A percentile compares a stretch with the other conserved stretches of the same genome.
Conservation (phyloP, 768 basidiomycete species). For the Termitomyces sp. region DNA sequence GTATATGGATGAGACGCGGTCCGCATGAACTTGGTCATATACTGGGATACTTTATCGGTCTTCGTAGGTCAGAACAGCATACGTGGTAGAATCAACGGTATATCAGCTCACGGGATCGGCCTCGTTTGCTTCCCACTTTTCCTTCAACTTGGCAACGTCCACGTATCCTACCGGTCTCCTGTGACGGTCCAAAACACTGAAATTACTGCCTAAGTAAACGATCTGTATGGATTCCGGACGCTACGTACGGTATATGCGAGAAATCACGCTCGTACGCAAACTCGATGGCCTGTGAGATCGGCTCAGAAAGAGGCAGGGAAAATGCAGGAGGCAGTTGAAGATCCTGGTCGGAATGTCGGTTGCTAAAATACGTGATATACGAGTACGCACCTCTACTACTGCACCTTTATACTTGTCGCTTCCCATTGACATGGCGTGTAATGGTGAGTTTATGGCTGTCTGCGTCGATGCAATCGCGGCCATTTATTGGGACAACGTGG, state of each 20-base stretch:
- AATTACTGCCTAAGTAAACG: neutral
- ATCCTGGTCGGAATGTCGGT: conserved; percentile 38
- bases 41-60: conserved; percentile 65
- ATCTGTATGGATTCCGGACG: neutral
- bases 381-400: conserved; percentile 73
- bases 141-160: conserved; percentile 70
- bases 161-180: conserved; percentile 82
- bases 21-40: conserved; percentile 75
- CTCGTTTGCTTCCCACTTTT: conserved; percentile 69
- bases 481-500: conserved; percentile 3
- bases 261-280: conserved; percentile 93
- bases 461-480: conserved; percentile 8
- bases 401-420: conserved; percentile 77
- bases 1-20: conserved; percentile 62
- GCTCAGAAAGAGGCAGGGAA: conserved; percentile 65
- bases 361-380: neutral
- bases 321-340: conserved; percentile 87
- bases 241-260: conserved; percentile 79
- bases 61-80: conserved; percentile 20
- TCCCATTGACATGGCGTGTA: conserved; percentile 4
- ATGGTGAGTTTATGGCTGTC: conserved; percentile 4
- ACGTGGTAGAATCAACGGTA: neutral
- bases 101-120: conserved; percentile 60
- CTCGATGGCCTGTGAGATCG: conserved; percentile 73
- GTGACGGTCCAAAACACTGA: conserved; percentile 68